phyloP scores from a whole-genome alignment of 768 basidiomycete species.

The Russula griseocarnosa region DNA sequence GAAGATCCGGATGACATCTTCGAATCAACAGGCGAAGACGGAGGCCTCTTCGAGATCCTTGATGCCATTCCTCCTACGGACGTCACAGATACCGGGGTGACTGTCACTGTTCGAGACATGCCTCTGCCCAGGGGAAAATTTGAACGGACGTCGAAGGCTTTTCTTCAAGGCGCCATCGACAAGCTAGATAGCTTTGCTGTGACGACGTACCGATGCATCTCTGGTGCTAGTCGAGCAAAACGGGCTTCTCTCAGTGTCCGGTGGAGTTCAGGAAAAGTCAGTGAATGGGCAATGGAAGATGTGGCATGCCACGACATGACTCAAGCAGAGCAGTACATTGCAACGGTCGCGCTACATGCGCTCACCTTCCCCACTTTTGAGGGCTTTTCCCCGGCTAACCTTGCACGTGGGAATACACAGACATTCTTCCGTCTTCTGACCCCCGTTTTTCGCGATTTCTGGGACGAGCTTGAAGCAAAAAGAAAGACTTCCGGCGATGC shows the following conservation, averaged over 20 bases:
- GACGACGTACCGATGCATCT: conserved; percentile 60
- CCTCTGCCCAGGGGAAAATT: conserved; percentile 78
- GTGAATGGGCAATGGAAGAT: conserved; percentile 79
- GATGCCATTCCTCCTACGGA: conserved; percentile 59
- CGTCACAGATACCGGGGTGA: conserved; percentile 51
- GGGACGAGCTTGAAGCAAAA: conserved; percentile 78
- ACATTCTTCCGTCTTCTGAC: conserved; percentile 82
- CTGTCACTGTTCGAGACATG: conserved; percentile 64
- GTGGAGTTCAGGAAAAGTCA: conserved; percentile 59
- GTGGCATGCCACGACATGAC: conserved; percentile 70
- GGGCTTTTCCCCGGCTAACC: conserved; percentile 57
- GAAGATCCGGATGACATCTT: conserved; percentile 43
- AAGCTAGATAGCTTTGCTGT: conserved; percentile 74
- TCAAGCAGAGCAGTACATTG: conserved; percentile 89
- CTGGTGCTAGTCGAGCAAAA: conserved; percentile 68
- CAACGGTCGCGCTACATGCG: conserved; percentile 79
- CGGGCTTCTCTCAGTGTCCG: conserved; percentile 68
- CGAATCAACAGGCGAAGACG: conserved; percentile 48
- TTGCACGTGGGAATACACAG: conserved; percentile 44
- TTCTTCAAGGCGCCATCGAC: conserved; percentile 63
- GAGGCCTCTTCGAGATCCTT: conserved; percentile 70
- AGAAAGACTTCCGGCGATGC: conserved; percentile 59
- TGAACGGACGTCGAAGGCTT: conserved; percentile 70
- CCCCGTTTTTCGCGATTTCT: conserved; percentile 77
- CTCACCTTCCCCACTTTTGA: conserved; percentile 60